Percentiles rank a stretch among this genome's conserved stretches.
Evolutionary conservation across 495 filamentous ascomycete genomes (phyloP).

Genomic region (Xeromyces bisporus): DNA sequence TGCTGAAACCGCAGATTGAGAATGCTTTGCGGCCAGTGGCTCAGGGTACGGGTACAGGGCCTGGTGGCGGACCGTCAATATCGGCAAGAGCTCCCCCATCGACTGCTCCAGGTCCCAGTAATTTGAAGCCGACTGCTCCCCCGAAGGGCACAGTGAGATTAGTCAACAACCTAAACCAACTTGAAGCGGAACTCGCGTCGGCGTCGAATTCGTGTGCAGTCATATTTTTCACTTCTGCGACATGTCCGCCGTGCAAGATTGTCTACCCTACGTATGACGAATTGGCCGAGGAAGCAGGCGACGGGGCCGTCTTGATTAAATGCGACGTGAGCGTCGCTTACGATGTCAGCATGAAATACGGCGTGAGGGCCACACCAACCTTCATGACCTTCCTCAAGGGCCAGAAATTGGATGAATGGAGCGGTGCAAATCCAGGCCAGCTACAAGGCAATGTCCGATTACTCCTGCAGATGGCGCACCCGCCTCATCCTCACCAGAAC

Average conservation of each 20-base stretch:
- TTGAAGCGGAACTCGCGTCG: slow-evolving; percentile 41
- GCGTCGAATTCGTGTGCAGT: slow-evolving; percentile 54
- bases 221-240: slow-evolving; percentile 84
- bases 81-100: slow-evolving; percentile 9
- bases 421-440: slow-evolving; percentile 49
- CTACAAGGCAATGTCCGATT: slow-evolving; percentile 57
- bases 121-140: slow-evolving; percentile 1
- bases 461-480: slow-evolving; percentile 60
- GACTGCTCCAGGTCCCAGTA: slow-evolving; percentile 5
- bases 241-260: slow-evolving; percentile 68
- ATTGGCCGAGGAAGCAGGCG: slow-evolving; percentile 57
- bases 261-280: slow-evolving; percentile 74
- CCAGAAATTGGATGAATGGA: slow-evolving; percentile 62
- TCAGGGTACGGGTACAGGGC: slow-evolving; percentile 27
- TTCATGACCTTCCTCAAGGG: slow-evolving; percentile 79
- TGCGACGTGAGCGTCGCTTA: slow-evolving; percentile 56
- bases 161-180: slow-evolving; percentile 35
- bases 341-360: slow-evolving; percentile 49
- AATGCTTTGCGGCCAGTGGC: slow-evolving; percentile 53
- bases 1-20: slow-evolving; percentile 72
- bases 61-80: slow-evolving; percentile 6
- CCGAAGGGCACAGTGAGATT: slow-evolving; percentile 27
- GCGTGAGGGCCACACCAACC: slow-evolving; percentile 65
- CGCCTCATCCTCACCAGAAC: slow-evolving; percentile 55
- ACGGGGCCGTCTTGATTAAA: slow-evolving; percentile 59